These are phyloP conservation scores for Detonula confervacea DNA, from an alignment of 352 stramenopile genomes.

Conservation along the genomic window DNA sequence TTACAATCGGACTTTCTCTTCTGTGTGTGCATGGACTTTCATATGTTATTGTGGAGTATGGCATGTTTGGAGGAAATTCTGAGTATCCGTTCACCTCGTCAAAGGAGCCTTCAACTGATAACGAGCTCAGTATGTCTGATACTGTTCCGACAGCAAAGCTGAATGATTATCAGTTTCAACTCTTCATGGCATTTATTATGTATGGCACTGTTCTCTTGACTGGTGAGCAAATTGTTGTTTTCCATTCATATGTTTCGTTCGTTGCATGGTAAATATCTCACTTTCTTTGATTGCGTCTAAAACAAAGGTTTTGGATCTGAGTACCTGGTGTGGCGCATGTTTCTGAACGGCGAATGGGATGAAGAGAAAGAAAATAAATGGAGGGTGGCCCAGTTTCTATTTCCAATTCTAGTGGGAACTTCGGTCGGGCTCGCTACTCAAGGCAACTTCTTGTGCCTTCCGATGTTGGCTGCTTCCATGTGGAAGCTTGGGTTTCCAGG, in stretches of 20 bases:
- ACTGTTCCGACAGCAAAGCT: not conserved
- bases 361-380: slow-evolving; percentile 6
- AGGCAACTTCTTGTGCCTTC: not conserved
- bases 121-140: too few species aligned
- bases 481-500: slow-evolving; percentile 6
- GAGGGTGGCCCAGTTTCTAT: not conserved
- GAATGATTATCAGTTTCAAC: slow-evolving; percentile 1
- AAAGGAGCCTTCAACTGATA: too few species aligned
- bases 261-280: too few species aligned
- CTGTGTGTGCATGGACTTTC: too few species aligned
- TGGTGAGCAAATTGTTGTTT: too few species aligned
- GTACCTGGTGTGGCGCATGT: not conserved
- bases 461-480: slow-evolving; percentile 2
- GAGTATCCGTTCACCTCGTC: too few species aligned
- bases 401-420: not conserved
- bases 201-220: not conserved
- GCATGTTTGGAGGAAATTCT: slow-evolving; percentile 4
- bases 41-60: too few species aligned
- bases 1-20: too few species aligned
- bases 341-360: not conserved
- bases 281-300: too few species aligned
- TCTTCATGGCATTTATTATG: not conserved
- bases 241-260: too few species aligned
- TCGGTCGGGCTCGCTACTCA: not conserved
- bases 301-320: not conserved